Conservation (phyloP, 495 filamentous ascomycete genomes). For the Penicillium simplicissimum region DNA sequence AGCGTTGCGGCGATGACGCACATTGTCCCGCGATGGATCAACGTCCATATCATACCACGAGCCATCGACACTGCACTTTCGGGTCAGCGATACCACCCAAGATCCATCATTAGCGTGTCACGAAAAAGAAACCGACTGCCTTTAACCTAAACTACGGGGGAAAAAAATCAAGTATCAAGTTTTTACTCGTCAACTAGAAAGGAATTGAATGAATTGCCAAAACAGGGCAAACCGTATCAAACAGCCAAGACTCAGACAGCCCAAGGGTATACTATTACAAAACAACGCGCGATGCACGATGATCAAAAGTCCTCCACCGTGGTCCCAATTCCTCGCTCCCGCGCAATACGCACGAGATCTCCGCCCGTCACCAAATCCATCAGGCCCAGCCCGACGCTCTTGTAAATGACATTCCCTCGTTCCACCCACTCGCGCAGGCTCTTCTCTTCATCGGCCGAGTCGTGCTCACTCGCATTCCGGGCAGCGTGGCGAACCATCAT, state of each 20-base stretch:
- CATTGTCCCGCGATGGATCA: conserved; percentile 1
- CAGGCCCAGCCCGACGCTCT: conserved; percentile 48
- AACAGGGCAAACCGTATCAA: background rate
- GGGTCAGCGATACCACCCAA: background rate
- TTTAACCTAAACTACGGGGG: background rate
- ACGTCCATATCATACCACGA: conserved; percentile 1
- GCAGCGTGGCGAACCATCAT: conserved; percentile 65
- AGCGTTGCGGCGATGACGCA: conserved; percentile 14
- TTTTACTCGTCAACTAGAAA: background rate
- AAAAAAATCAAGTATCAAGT: background rate
- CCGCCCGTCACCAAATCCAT: conserved; percentile 65
- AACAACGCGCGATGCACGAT: background rate
- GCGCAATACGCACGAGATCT: conserved; percentile 73
- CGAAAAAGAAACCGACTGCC: background rate
- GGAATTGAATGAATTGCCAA: background rate
- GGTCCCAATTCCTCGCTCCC: conserved; percentile 70
- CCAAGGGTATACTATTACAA: conserved; percentile 4
- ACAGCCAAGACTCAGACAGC: background rate
- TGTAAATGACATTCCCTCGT: conserved; percentile 71
- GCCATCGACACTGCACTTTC: too few relatives aligned
- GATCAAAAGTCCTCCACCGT: conserved; percentile 57
- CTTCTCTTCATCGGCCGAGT: conserved; percentile 49
- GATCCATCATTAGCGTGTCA: background rate
- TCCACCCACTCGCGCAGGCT: conserved; percentile 70
- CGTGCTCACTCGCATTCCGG: conserved; percentile 32